Percentiles rank a stretch among this genome's conserved stretches.
Evolutionary conservation across 2,329 filamentous ascomycete genomes (phyloP).

Genomic region (Magnaporthiopsis rhizophila): DNA sequence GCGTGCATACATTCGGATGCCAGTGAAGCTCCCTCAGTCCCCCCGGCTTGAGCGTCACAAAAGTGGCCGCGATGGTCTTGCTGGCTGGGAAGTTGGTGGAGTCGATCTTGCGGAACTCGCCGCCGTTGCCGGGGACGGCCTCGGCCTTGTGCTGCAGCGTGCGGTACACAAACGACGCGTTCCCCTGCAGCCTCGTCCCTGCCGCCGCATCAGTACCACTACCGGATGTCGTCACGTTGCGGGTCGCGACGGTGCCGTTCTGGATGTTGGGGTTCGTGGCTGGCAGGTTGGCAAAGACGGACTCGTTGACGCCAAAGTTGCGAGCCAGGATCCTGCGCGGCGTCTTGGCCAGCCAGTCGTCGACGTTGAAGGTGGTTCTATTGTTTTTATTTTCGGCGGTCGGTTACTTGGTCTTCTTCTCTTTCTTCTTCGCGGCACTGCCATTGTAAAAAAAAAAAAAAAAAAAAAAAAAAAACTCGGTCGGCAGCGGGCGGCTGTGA

Average conservation of each 20-base stretch:
- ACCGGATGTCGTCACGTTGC: conserved; percentile 28
- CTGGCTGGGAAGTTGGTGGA: conserved; percentile 59
- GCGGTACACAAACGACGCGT: conserved; percentile 55
- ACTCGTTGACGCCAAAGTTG: conserved; percentile 57
- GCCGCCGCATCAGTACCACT: conserved; percentile 18
- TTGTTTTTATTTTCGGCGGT: conserved; percentile 14
- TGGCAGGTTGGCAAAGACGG: conserved; percentile 52
- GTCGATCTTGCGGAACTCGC: conserved; percentile 56
- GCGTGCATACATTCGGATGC: conserved; percentile 51
- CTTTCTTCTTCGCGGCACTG: too few relatives aligned
- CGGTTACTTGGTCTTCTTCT: not conserved
- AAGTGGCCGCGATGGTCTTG: conserved; percentile 57
- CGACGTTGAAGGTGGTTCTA: conserved; percentile 61
- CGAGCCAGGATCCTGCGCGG: conserved; percentile 55
- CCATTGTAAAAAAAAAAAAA: too few relatives aligned
- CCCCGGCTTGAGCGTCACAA: conserved; percentile 55
- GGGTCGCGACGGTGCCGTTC: conserved; percentile 43
- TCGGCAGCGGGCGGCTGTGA: too few relatives aligned
- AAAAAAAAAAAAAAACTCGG: too few relatives aligned
- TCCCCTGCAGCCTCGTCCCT: conserved; percentile 41
- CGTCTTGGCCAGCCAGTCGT: conserved; percentile 62
- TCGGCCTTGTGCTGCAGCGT: conserved; percentile 47
- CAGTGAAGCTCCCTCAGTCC: conserved; percentile 60
- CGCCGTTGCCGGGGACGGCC: conserved; percentile 52
- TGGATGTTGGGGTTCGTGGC: conserved; percentile 53